These are phyloP conservation scores for Shiraia sp. DNA, from an alignment of 2,329 filamentous ascomycete genomes.

Conservation along the genomic window DNA sequence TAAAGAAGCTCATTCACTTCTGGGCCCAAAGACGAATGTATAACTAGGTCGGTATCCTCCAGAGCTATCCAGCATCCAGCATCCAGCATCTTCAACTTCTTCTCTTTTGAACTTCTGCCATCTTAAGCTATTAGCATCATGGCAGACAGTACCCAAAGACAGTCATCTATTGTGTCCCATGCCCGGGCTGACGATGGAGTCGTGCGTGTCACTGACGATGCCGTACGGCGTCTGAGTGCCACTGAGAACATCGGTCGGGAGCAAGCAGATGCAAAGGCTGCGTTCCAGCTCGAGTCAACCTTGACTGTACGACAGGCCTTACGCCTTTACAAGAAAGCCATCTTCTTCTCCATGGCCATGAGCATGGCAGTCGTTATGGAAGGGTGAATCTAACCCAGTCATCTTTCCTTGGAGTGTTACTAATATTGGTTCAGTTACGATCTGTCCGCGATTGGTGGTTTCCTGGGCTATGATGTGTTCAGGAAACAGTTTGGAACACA, in stretches of 20 bases:
- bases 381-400: not conserved
- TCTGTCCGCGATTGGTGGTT: conserved; percentile 1
- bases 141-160: conserved; percentile 5
- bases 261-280: conserved; percentile 11
- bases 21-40: no score
- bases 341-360: conserved; percentile 7
- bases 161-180: conserved; percentile 7
- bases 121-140: conserved; percentile 5
- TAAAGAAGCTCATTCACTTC: no score
- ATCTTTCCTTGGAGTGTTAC: not conserved
- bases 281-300: conserved; percentile 7
- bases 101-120: not conserved
- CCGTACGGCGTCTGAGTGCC: conserved; percentile 11
- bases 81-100: no score
- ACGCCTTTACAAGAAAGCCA: not conserved
- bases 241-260: conserved; percentile 7
- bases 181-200: conserved; percentile 6
- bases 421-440: conserved; percentile 4
- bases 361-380: conserved; percentile 5
- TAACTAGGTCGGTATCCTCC: no score
- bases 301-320: conserved; percentile 17
- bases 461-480: conserved; percentile 2
- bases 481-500: conserved; percentile 3
- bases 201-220: conserved; percentile 9
- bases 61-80: no score